Conservation (phyloP, 164 flowering plant genomes). For the Echeveria elegans region DNA sequence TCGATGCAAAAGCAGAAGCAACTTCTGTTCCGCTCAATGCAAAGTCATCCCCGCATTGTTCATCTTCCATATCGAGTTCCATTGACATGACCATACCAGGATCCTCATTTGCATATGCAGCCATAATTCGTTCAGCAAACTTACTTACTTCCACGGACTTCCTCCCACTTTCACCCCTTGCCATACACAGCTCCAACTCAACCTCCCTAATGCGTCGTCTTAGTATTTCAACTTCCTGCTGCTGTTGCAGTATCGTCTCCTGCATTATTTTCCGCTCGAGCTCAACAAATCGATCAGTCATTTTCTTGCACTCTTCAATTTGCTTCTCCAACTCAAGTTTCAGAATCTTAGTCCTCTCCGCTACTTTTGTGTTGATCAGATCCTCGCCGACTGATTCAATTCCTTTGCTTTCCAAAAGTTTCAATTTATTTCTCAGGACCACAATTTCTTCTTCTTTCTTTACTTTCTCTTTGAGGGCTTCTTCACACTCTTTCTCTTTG, state of each 20-base stretch:
- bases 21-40: no score
- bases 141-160: slow-evolving; percentile 31
- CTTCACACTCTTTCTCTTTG: slow-evolving; percentile 65
- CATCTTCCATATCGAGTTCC: slow-evolving; percentile 80
- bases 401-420: slow-evolving; percentile 28
- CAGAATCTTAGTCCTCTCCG: slow-evolving; percentile 46
- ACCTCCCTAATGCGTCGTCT: slow-evolving; percentile 64
- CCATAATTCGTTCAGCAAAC: slow-evolving; percentile 55
- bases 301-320: slow-evolving; percentile 58
- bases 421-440: slow-evolving; percentile 43
- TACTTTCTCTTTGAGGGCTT: slow-evolving; percentile 55
- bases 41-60: not conserved
- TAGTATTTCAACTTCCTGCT: slow-evolving; percentile 69
- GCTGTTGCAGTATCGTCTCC: slow-evolving; percentile 69
- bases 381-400: slow-evolving; percentile 36
- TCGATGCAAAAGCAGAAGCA: slow-evolving; percentile 17
- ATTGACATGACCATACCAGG: slow-evolving; percentile 86
- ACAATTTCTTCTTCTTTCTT: slow-evolving; percentile 82
- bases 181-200: slow-evolving; percentile 46
- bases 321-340: slow-evolving; percentile 66
- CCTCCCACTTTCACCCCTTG: slow-evolving; percentile 23
- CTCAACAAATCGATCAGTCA: slow-evolving; percentile 74
- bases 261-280: slow-evolving; percentile 77
- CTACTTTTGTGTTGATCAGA: slow-evolving; percentile 63
- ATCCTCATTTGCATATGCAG: slow-evolving; percentile 47